These are phyloP conservation scores for Penicillium subrubescens DNA, from an alignment of 495 filamentous ascomycete genomes.

Conservation along the genomic window DNA sequence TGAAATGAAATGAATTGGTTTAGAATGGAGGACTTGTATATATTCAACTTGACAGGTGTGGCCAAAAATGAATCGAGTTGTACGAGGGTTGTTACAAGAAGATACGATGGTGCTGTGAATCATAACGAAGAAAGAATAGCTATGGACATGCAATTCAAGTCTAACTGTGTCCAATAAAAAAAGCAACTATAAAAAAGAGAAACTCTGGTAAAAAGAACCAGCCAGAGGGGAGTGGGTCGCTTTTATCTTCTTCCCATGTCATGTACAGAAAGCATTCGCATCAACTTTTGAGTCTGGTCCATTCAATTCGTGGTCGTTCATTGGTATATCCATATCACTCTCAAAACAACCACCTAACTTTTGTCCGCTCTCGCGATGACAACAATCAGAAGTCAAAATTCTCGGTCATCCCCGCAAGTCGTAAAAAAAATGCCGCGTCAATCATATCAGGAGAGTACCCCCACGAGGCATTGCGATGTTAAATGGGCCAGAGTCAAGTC, in stretches of 20 bases:
- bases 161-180: constrained; percentile 26
- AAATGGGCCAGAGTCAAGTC: not conserved
- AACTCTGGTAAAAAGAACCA: constrained; percentile 30
- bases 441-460: not conserved
- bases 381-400: constrained; percentile 19
- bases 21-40: not conserved
- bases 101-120: not conserved
- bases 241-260: constrained; percentile 28
- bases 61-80: not conserved
- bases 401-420: not conserved
- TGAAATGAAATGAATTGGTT: not conserved
- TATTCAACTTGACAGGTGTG: not conserved
- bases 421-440: constrained; percentile 4
- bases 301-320: constrained; percentile 37
- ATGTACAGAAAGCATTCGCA: constrained; percentile 34
- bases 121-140: not conserved
- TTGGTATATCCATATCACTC: constrained; percentile 34
- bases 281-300: constrained; percentile 23
- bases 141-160: constrained; percentile 6
- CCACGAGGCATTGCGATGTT: not conserved
- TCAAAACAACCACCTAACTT: constrained; percentile 29
- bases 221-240: constrained; percentile 9
- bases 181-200: constrained; percentile 22
- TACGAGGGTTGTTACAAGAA: not conserved
- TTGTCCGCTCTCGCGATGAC: constrained; percentile 23